phyloP scores from a whole-genome alignment of 1,284 basidiomycete genomes.

The Tilletia setariae region DNA sequence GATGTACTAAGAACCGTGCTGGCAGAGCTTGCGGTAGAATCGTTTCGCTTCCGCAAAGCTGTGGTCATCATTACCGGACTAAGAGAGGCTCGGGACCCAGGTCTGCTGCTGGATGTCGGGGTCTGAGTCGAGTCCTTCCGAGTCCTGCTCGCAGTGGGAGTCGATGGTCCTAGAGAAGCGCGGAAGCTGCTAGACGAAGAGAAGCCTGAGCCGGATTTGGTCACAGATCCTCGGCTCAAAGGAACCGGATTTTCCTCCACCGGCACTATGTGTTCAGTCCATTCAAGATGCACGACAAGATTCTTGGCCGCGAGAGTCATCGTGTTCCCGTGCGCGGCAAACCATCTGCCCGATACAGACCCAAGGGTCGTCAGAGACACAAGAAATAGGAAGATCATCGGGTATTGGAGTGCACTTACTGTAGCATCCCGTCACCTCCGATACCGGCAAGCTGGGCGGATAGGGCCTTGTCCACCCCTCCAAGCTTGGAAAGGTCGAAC shows the following conservation, averaged over 20 bases:
- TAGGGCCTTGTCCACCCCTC: constrained; percentile 53
- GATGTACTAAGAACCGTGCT: neutral
- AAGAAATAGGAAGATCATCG: constrained; percentile 31
- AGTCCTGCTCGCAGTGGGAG: neutral
- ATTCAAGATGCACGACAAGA: constrained; percentile 78
- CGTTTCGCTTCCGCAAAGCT: neutral
- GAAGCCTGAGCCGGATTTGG: neutral
- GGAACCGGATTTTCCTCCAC: constrained; percentile 21
- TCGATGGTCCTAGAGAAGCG: neutral
- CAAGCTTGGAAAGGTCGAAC: constrained; percentile 77
- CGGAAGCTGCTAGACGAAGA: constrained; percentile 2
- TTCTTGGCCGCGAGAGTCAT: constrained; percentile 89
- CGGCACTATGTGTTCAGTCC: constrained; percentile 66
- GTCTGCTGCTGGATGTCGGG: neutral
- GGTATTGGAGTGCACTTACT: constrained; percentile 17
- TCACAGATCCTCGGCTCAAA: constrained; percentile 3
- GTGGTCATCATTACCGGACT: neutral
- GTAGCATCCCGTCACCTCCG: constrained; percentile 34
- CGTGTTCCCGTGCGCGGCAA: constrained; percentile 80
- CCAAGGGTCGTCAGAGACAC: constrained; percentile 24
- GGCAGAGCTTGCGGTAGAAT: constrained; percentile 1
- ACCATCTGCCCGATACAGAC: constrained; percentile 58
- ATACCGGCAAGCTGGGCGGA: constrained; percentile 31
- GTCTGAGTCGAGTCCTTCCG: constrained; percentile 16
- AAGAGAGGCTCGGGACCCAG: constrained; percentile 2